Conservation (phyloP, 148 eudicot species). For the Drosera capensis region DNA sequence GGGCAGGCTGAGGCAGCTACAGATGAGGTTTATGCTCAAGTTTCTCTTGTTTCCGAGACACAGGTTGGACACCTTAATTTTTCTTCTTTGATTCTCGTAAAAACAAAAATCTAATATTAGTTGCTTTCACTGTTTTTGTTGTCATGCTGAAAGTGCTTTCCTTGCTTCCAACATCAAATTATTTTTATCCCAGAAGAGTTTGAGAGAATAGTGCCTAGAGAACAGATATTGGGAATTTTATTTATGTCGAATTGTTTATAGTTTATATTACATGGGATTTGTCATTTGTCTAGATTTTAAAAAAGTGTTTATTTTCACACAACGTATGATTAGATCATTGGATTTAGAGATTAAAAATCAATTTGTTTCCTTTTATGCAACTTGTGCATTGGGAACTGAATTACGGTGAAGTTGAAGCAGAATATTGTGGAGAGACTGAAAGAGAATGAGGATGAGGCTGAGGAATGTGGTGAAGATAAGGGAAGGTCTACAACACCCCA, state of each 20-base stretch:
- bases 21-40: slow-evolving; percentile 91
- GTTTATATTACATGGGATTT: too few species aligned
- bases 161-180: not conserved
- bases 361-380: too few species aligned
- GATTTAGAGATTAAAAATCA: too few species aligned
- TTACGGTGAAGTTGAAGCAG: slow-evolving; percentile 44
- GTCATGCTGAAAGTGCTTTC: not conserved
- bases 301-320: too few species aligned
- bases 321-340: too few species aligned
- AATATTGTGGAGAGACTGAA: slow-evolving; percentile 52
- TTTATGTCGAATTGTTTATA: too few species aligned
- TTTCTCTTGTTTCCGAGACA: slow-evolving; percentile 63
- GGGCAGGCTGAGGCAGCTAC: slow-evolving; percentile 71
- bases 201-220: slow-evolving; percentile 65
- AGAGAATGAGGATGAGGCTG: slow-evolving; percentile 35
- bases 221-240: too few species aligned
- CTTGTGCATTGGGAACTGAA: too few species aligned
- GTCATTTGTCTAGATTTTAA: too few species aligned
- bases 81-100: not conserved
- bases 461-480: slow-evolving; percentile 42
- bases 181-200: too few species aligned
- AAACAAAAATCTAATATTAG: not conserved
- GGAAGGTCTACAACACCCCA: slow-evolving; percentile 67
- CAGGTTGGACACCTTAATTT: slow-evolving; percentile 32
- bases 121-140: not conserved